A percentile compares a stretch with the other conserved stretches of the same genome.
phyloP scores from a whole-genome alignment of 2,329 filamentous ascomycete genomes.

The Setomelanomma holmii region DNA sequence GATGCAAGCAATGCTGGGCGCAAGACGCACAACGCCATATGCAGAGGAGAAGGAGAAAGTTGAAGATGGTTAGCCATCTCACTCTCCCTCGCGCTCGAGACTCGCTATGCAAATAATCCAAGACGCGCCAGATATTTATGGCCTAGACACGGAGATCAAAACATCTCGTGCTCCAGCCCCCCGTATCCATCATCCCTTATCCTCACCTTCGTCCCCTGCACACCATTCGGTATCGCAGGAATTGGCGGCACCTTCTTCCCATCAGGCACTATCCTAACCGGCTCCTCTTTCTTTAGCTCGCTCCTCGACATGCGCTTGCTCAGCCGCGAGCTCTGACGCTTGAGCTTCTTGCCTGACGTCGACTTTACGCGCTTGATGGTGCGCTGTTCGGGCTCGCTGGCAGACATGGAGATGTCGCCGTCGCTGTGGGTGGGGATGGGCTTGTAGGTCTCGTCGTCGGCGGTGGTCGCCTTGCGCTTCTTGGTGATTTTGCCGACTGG shows the following conservation, averaged over 20 bases:
- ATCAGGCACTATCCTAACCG: constrained; percentile 38
- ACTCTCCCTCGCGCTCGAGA: no score
- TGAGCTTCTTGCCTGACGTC: constrained; percentile 17
- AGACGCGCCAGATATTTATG: no score
- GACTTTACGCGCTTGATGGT: constrained; percentile 24
- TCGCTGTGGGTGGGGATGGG: constrained; percentile 30
- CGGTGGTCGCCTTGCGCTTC: constrained; percentile 47
- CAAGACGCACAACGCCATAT: not conserved
- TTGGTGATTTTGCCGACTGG: constrained; percentile 38
- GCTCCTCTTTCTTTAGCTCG: constrained; percentile 19
- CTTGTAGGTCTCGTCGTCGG: constrained; percentile 42
- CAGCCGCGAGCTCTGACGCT: constrained; percentile 18
- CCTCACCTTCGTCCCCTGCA: constrained; percentile 25
- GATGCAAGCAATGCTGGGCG: not conserved
- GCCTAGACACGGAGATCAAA: constrained; percentile 21
- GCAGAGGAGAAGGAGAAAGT: not conserved
- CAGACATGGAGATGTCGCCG: constrained; percentile 24
- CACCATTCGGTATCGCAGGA: constrained; percentile 32
- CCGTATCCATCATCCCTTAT: constrained; percentile 40
- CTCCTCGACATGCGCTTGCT: constrained; percentile 21
- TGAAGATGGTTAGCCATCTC: no score
- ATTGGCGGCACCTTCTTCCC: constrained; percentile 38
- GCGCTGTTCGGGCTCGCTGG: constrained; percentile 26
- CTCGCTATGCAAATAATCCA: not conserved
- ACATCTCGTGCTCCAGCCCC: constrained; percentile 46